Conservation (phyloP, 768 basidiomycete species). For the Mycena belliarum region DNA sequence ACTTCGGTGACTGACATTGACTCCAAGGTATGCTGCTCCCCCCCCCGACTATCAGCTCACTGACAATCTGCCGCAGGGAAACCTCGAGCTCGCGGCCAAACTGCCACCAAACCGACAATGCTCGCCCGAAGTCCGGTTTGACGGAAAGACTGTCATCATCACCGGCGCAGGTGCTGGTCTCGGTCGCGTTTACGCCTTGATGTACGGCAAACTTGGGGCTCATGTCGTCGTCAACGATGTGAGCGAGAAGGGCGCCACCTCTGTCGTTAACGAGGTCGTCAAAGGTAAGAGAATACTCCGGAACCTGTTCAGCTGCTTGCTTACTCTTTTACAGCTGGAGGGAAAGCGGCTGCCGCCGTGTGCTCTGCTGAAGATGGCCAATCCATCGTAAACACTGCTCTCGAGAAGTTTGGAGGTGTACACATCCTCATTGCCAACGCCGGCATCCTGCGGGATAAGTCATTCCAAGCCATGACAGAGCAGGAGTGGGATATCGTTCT, state of each 20-base stretch:
- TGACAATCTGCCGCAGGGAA: slow-evolving; percentile 35
- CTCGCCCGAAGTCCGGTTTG: slow-evolving; percentile 72
- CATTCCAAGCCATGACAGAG: slow-evolving; percentile 85
- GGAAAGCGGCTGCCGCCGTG: slow-evolving; percentile 80
- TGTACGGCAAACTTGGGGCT: slow-evolving; percentile 92
- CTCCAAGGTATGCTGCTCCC: slow-evolving; percentile 39
- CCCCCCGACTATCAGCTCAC: not conserved
- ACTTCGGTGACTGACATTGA: slow-evolving; percentile 63
- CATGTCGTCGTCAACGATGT: slow-evolving; percentile 98
- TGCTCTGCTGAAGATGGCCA: slow-evolving; percentile 93
- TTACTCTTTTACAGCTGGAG: slow-evolving; percentile 61
- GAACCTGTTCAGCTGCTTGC: not conserved
- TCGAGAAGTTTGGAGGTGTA: slow-evolving; percentile 85
- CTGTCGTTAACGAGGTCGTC: slow-evolving; percentile 85
- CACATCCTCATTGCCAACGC: slow-evolving; percentile 93
- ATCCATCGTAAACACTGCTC: slow-evolving; percentile 79
- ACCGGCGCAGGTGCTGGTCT: slow-evolving; percentile 96
- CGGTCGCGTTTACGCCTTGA: slow-evolving; percentile 86
- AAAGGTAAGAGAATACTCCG: slow-evolving; percentile 49
- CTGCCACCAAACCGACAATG: slow-evolving; percentile 70
- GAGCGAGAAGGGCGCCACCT: slow-evolving; percentile 77
- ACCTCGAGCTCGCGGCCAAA: slow-evolving; percentile 64
- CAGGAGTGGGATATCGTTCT: slow-evolving; percentile 95
- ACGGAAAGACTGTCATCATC: slow-evolving; percentile 88
- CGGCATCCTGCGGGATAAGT: slow-evolving; percentile 91